Conservation (phyloP, 768 basidiomycete species). For the Leccinum rimulosum region DNA sequence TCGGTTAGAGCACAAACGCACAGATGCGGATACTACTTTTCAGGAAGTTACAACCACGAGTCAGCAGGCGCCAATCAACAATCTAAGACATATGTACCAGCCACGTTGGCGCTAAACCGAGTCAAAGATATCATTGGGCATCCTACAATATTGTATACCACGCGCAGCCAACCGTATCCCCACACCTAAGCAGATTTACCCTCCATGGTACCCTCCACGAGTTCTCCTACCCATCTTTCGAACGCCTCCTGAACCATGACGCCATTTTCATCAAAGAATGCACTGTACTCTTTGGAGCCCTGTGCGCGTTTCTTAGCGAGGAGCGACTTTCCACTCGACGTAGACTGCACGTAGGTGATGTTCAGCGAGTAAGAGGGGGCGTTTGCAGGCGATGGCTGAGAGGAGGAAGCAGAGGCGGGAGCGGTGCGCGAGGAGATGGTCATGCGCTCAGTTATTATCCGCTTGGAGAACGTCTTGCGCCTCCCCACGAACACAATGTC, state of each 20-base stretch:
- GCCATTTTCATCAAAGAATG: constrained; percentile 81
- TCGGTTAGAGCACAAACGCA: no score
- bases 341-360: constrained; percentile 71
- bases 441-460: constrained; percentile 92
- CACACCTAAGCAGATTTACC: constrained; percentile 48
- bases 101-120: not conserved
- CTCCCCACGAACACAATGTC: constrained; percentile 85
- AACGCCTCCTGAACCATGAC: constrained; percentile 74
- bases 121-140: constrained; percentile 26
- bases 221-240: constrained; percentile 73
- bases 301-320: constrained; percentile 66
- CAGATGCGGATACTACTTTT: not conserved
- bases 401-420: constrained; percentile 36
- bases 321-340: constrained; percentile 83
- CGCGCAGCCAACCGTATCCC: constrained; percentile 2
- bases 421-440: constrained; percentile 69
- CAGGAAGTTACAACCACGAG: not conserved
- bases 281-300: constrained; percentile 56
- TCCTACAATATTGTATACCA: constrained; percentile 29
- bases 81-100: not conserved
- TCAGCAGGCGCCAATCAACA: not conserved
- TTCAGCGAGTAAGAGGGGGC: constrained; percentile 69
- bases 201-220: constrained; percentile 74
- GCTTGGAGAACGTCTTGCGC: constrained; percentile 84
- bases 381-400: constrained; percentile 32